Conservation (phyloP, 768 basidiomycete genomes). For the Clavulina sp. region DNA sequence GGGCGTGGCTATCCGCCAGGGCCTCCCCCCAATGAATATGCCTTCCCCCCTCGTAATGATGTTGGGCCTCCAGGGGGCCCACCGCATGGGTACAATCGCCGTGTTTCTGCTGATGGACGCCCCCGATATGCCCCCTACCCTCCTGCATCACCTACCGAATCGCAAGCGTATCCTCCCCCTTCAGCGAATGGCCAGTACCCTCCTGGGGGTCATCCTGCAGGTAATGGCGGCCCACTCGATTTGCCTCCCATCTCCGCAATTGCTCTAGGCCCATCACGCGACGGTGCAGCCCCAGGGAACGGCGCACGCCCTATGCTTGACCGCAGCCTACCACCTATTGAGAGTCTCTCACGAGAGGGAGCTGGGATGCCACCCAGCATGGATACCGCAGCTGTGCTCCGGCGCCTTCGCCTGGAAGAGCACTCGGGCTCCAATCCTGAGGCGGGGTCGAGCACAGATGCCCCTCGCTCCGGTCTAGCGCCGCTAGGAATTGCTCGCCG, state of each 20-base stretch:
- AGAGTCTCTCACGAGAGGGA: constrained; percentile 1
- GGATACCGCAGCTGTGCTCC: constrained; percentile 8
- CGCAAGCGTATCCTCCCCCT: neutral
- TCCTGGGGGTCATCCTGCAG: neutral
- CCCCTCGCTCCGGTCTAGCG: neutral
- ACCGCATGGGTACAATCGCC: too few species aligned
- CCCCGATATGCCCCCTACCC: neutral
- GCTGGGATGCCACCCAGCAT: constrained; percentile 4
- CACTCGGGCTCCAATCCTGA: neutral
- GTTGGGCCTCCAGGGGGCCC: too few species aligned
- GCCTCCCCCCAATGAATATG: too few species aligned
- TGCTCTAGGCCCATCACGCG: neutral
- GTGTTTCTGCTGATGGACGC: neutral
- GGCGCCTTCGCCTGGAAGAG: constrained; percentile 7
- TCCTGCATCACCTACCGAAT: neutral
- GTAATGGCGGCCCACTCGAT: constrained; percentile 6
- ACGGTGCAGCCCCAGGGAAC: neutral
- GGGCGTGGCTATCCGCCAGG: too few species aligned
- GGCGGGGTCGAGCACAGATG: neutral
- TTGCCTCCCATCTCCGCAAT: constrained; percentile 9
- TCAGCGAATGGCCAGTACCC: neutral
- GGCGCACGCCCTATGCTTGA: neutral
- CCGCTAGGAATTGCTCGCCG: neutral
- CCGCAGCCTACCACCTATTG: constrained; percentile 5
- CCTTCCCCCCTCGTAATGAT: too few species aligned